These are phyloP conservation scores for Smithsoniella earleae DNA, from an alignment of 163 green algal genomes.

Conservation along the genomic window DNA sequence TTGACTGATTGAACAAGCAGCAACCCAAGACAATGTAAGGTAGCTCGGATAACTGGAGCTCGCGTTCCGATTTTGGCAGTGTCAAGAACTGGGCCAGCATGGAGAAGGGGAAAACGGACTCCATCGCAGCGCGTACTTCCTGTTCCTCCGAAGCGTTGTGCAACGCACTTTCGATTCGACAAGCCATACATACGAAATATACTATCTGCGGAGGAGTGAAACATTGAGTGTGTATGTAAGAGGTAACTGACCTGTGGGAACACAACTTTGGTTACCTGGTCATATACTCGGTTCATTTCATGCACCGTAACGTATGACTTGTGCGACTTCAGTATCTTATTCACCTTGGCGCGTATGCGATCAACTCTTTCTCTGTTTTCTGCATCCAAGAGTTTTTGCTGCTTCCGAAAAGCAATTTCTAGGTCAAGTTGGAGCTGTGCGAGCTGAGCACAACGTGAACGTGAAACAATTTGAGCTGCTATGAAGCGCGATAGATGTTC, in stretches of 20 bases:
- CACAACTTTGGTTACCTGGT: neutral
- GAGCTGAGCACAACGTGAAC: neutral
- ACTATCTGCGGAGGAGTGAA: constrained; percentile 15
- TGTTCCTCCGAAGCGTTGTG: neutral
- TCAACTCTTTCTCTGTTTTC: neutral
- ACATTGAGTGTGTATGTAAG: too few species aligned
- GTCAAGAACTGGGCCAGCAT: constrained; percentile 46
- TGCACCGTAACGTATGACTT: constrained; percentile 2
- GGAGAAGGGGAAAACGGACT: constrained; percentile 50
- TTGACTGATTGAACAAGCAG: constrained; percentile 50
- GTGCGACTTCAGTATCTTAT: neutral
- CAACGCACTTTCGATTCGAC: constrained; percentile 17
- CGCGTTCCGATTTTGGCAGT: constrained; percentile 34
- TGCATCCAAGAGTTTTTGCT: neutral
- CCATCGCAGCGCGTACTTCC: constrained; percentile 43
- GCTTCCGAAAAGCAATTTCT: neutral
- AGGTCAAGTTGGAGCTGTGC: constrained; percentile 10
- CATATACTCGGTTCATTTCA: constrained; percentile 22
- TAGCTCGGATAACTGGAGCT: constrained; percentile 52
- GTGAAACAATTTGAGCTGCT: neutral
- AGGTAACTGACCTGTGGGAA: too few species aligned
- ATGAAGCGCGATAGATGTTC: neutral
- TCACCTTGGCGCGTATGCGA: neutral
- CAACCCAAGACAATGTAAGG: constrained; percentile 47
- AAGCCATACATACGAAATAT: constrained; percentile 3